Evolutionary conservation across 345 rosid species (phyloP), one percentile per base, ranked within the genome.

Genomic region (Citrus glauca): DNA sequence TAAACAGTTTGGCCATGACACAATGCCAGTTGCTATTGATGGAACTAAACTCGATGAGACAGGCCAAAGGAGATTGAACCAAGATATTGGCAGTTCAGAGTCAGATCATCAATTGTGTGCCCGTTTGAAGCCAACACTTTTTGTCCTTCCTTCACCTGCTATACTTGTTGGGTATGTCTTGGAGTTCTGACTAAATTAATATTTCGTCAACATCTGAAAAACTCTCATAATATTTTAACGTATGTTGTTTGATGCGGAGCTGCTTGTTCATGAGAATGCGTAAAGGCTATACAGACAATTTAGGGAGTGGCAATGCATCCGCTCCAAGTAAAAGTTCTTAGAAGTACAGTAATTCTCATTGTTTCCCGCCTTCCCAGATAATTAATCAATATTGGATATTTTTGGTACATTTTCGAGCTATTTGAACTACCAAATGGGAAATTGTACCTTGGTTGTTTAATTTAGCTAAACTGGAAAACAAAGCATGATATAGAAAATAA

Each of bases 101-200:
- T 82, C 91, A 74, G 95, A 90, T 79, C 91, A 83, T 74, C 93
- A 81, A 67, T 72, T 67, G 24, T 68, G 77, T 81, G 64, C 85
- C 53, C 81, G 87, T 63, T 83, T 89, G 74, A 90, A 89, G 84
- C 97, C 98, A 4, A 85, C 98, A 14, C 88, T 91, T 80, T 86
- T 84, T 85, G 94, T 89, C 80, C 92, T 94, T 84, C 98, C 99
- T 56, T 90, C 94, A 66, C 98, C 99, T 72, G 87, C 98, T 40
- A 86, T 96, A 84, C 99, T 94, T 80, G 95, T 96, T 71, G 99
- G 99, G 99, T 96, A 90, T 76, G 89, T 66, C 45, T 78, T 8
- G 30, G 42, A 35, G 69, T 19, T 42, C 20, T 73, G 11, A 38
- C 48, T 59, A 33, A 32, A 64, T 57, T 77, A 27, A 32, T 59